Conservation (phyloP, 495 filamentous ascomycete species). For the Thermothielavioides terrestris region DNA sequence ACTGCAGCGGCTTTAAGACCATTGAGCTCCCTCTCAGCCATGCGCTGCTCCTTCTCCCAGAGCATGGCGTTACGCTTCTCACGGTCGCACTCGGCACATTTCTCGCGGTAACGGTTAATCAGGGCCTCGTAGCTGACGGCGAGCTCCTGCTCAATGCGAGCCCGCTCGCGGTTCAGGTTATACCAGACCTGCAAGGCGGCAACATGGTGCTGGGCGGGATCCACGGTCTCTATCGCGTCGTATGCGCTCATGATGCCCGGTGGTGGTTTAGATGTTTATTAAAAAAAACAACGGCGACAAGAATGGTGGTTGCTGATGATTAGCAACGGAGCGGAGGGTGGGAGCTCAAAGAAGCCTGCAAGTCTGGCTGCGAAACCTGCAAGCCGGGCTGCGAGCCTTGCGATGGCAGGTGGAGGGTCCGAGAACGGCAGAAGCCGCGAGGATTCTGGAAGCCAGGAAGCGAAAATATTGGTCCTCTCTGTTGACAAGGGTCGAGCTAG, state of each 20-base stretch:
- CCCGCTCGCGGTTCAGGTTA: background rate
- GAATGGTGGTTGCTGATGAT: background rate
- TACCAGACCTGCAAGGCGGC: conserved; percentile 4
- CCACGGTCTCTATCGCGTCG: conserved; percentile 2
- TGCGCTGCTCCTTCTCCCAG: conserved; percentile 20
- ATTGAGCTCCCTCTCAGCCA: conserved; percentile 17
- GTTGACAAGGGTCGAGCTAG: too few relatives aligned
- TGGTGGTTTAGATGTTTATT: conserved; percentile 1
- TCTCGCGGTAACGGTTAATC: conserved; percentile 10
- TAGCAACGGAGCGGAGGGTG: background rate
- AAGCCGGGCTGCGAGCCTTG: too few relatives aligned
- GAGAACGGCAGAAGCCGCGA: too few relatives aligned
- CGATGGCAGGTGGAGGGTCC: too few relatives aligned
- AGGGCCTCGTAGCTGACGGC: conserved; percentile 9
- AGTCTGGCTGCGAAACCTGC: too few relatives aligned
- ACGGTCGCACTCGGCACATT: conserved; percentile 14
- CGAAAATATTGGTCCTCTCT: too few relatives aligned
- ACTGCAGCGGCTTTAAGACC: conserved; percentile 12
- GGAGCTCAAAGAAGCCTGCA: too few relatives aligned
- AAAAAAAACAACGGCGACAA: background rate
- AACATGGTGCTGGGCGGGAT: conserved; percentile 9
- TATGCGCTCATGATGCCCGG: conserved; percentile 1
- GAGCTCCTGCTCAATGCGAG: conserved; percentile 2
- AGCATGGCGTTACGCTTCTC: conserved; percentile 20
- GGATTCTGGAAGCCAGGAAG: too few relatives aligned